Evolutionary conservation across 129 eudicot species (phyloP).

Genomic region (Pseudognaphalium luteoalbum): DNA sequence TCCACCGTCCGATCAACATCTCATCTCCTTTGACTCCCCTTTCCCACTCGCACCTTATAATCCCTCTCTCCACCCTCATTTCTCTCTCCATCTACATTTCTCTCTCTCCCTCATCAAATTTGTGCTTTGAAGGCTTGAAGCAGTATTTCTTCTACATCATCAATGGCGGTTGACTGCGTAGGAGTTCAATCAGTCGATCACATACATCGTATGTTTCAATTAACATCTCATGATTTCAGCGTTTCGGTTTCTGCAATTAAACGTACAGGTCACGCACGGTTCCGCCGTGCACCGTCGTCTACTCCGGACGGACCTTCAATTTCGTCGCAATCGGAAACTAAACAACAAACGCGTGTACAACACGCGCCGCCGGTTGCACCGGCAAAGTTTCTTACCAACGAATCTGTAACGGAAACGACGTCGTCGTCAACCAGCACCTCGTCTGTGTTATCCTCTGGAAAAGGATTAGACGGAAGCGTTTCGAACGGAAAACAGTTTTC

Average conservation of each 20-base stretch:
- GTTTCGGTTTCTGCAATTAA: conserved; percentile 35
- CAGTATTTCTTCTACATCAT: neutral
- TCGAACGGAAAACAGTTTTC: conserved; percentile 54
- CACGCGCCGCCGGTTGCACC: conserved; percentile 2
- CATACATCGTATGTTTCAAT: conserved; percentile 28
- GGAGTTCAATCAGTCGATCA: conserved; percentile 35
- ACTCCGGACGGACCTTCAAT: conserved; percentile 28
- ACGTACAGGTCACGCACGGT: conserved; percentile 85
- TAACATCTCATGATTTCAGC: conserved; percentile 33
- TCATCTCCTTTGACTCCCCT: conserved; percentile 31
- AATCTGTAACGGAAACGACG: conserved; percentile 20
- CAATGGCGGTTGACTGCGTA: conserved; percentile 44
- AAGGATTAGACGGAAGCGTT: conserved; percentile 52
- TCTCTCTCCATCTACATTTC: conserved; percentile 12
- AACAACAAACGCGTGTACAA: neutral
- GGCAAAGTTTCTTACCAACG: conserved; percentile 11
- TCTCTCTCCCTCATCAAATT: neutral
- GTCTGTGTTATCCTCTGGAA: conserved; percentile 51
- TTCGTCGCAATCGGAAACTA: conserved; percentile 32
- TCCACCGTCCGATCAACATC: conserved; percentile 37
- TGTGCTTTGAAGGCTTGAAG: neutral
- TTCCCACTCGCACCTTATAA: conserved; percentile 24
- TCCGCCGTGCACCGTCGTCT: conserved; percentile 59
- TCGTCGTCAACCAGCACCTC: conserved; percentile 55
- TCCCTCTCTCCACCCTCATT: neutral